Evolutionary conservation across 2,329 filamentous ascomycete genomes (phyloP), one percentile per base, ranked within the genome.

Genomic region (Neoscytalidium dimidiatum): DNA sequence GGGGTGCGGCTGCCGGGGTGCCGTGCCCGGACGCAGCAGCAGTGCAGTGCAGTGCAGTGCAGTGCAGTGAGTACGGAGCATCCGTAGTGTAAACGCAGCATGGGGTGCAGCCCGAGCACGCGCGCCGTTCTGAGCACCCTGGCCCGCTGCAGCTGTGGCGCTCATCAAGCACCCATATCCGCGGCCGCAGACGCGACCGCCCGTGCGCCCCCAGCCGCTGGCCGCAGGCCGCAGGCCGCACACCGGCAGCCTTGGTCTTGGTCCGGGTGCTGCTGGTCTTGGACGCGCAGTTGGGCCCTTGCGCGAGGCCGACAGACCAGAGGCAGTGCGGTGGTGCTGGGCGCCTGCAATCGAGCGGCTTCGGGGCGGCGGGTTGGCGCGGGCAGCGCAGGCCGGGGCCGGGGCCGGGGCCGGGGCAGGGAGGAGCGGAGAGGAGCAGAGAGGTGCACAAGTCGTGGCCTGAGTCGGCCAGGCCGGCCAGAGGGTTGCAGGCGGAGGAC

Each of bases 81-180:
- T n/a, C n/a, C n/a, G n/a, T n/a, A n/a, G n/a, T n/a, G 28, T 13
- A 52, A 52, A 56, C 51, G 31, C 51, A 56, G 31, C 51, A 56
- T 56, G 51, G 51, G 51, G 51, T 56, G 51, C 51, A 31, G 56
- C 38, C 14, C 56, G 56, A 46, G 56, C 56, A 60, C 56, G 53
- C 53, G 53, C 53, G 53, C 33, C 51, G 51, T 56, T 56, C 51
- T 21, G 8, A 14, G 31, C 38, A 17, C 17, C 38, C 56, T 44
- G 46, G 43, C 43, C 56, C 33, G 52, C 52, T 48, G 44, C 49
- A 41, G 49, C 49, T 9, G 56, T 60, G 56, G 56, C 56, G 53
- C 28, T 21, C 28, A 60, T 46, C 35, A 46, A 60, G 56, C 56
- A 60, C 33, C 56, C 56, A 57, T 43, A 19, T 29, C 56, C 33